Percentiles rank a stretch among this genome's conserved stretches.
Evolutionary conservation across 2,329 filamentous ascomycete genomes (phyloP).

Genomic region (Orbilia blumenaviensis): DNA sequence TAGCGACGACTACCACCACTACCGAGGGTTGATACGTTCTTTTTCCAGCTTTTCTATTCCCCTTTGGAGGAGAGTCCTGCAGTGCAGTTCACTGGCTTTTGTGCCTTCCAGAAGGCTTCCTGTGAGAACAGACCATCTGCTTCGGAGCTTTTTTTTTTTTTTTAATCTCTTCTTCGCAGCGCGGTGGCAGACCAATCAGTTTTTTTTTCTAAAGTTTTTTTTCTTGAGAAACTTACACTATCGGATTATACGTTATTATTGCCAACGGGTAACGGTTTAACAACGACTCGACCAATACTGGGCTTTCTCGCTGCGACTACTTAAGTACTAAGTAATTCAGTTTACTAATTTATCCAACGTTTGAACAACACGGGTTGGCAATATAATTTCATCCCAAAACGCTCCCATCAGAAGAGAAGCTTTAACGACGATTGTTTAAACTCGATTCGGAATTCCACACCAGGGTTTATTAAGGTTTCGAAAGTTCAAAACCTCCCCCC

Average conservation of each 20-base stretch:
- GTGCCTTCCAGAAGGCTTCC: constrained; percentile 17
- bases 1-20: neutral
- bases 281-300: neutral
- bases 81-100: neutral
- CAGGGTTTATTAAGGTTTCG: constrained; percentile 17
- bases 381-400: constrained; percentile 2
- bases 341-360: constrained; percentile 14
- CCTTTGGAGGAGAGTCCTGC: neutral
- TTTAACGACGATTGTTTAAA: neutral
- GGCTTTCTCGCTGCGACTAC: neutral
- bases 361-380: constrained; percentile 8
- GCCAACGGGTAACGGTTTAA: too few species aligned
- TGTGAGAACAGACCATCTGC: neutral
- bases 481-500: neutral
- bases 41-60: too few species aligned
- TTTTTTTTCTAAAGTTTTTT: neutral
- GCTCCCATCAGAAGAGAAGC: neutral
- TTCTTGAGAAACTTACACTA: neutral
- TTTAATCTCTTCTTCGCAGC: neutral
- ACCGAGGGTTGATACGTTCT: neutral
- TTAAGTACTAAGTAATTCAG: neutral
- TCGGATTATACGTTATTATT: neutral
- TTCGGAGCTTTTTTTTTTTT: neutral
- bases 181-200: too few species aligned
- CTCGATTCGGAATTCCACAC: constrained; percentile 30